Base-by-base conservation (phyloP, 257 asterid genomes). In the Gardenia jasminoides region DNA sequence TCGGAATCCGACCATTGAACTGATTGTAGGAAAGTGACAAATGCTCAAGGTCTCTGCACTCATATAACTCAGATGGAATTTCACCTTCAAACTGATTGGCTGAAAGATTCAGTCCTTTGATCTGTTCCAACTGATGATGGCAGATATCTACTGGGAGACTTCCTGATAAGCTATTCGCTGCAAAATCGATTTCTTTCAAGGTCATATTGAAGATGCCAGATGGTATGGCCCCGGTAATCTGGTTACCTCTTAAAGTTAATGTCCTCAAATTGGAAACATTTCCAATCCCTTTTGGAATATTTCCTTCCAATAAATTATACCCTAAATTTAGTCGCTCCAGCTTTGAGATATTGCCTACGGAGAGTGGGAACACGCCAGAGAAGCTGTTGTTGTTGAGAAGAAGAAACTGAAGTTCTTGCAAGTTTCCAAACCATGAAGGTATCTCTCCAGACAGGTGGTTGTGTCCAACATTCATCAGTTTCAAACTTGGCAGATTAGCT, bases 381-480 rank as follows among this genome's bases (percentile, higher is more conserved):
- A 90, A 84, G 6, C 28, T 67, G 78, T 91, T 91, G 30, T 76
- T 73, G 36, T 77, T 26, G 36, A 91, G 82, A 83, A 28, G 12
- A 68, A 88, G 43, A 3, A 43, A 9, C 70, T 82, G 79, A 1
- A 90, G 85, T 39, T 84, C 71, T 4, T 72, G 28, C 67, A 88
- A 81, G 43, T 11, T 67, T 74, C 89, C 88, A n/a, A 85, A 44
- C 87, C 87, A 88, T 20, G 86, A 69, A 12, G 89, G 94, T 6
- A 90, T 72, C 56, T 80, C 80, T 10, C 90, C 88, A 3, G 80
- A 62, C 8, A 90, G 73, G 22, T 76, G 48, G 80, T 90, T 88
- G 75, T 36, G 84, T 50, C 83, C 90, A 70, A 87, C 16, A 61
- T 87, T 61, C 2, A 88, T 26, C 2, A 72, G 66, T 72, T 70